Evolutionary conservation across 2,329 filamentous ascomycete species (phyloP).

Genomic region (Rugonectria rugulosa): DNA sequence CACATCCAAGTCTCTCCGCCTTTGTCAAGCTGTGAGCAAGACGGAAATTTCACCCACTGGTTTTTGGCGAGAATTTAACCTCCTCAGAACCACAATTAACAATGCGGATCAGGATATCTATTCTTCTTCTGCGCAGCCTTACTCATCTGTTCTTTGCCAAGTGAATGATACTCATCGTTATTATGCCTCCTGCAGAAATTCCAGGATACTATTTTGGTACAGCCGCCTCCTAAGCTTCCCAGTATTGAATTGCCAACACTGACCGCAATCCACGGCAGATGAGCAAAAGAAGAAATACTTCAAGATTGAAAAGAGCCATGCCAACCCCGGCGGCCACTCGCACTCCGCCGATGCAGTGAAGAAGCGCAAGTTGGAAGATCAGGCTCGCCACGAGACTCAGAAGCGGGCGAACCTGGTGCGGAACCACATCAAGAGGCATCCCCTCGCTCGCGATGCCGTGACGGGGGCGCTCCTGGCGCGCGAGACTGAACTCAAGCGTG

Average conservation of each 20-base stretch:
- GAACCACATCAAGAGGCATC: constrained; percentile 49
- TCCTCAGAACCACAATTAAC: too few relatives aligned
- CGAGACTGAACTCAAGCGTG: constrained; percentile 33
- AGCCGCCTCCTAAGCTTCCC: too few relatives aligned
- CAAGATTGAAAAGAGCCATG: constrained; percentile 66
- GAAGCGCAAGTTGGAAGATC: constrained; percentile 57
- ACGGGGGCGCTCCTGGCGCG: constrained; percentile 36
- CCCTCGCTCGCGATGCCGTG: constrained; percentile 46
- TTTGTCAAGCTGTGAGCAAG: too few relatives aligned
- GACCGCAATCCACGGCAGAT: constrained; percentile 50
- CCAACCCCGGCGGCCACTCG: constrained; percentile 56
- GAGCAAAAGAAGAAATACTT: constrained; percentile 71
- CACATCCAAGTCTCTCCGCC: too few relatives aligned
- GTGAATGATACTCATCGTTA: background rate
- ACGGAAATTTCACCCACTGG: too few relatives aligned
- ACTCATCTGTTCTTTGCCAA: too few relatives aligned
- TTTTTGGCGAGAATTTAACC: too few relatives aligned
- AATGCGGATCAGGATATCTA: too few relatives aligned
- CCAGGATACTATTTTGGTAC: constrained; percentile 66
- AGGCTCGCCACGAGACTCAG: constrained; percentile 37
- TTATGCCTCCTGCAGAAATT: constrained; percentile 50
- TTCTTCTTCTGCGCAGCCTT: too few relatives aligned
- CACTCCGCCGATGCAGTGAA: constrained; percentile 69
- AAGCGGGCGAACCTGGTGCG: constrained; percentile 42
- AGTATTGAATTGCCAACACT: too few relatives aligned